phyloP scores from a whole-genome alignment of 1,139 yeast genomes.

The Taphrina wiesneri region DNA sequence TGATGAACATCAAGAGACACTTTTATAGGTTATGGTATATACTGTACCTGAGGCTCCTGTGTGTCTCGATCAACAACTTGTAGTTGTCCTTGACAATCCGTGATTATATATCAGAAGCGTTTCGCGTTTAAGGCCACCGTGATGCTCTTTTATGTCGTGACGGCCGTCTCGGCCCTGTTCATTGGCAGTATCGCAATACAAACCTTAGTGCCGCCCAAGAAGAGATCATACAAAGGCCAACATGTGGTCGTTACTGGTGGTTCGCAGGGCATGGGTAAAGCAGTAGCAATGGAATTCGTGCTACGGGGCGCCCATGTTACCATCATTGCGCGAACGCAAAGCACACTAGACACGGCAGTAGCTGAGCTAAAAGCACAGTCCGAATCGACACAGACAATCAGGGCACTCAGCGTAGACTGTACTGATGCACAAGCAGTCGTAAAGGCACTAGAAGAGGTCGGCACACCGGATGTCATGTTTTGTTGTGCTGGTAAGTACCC shows the following conservation, averaged over 20 bases:
- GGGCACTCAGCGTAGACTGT: slow-evolving; percentile 65
- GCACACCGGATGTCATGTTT: slow-evolving; percentile 67
- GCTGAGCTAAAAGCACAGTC: slow-evolving; percentile 43
- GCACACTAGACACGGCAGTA: slow-evolving; percentile 57
- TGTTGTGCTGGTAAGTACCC: slow-evolving; percentile 68
- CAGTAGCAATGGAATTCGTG: slow-evolving; percentile 65
- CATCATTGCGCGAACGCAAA: slow-evolving; percentile 71
- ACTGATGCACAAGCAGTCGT: slow-evolving; percentile 58
- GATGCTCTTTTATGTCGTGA: slow-evolving; percentile 4
- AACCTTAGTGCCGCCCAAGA: slow-evolving; percentile 15
- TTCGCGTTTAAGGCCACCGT: no score
- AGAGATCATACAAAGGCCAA: slow-evolving; percentile 42
- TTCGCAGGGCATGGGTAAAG: slow-evolving; percentile 90
- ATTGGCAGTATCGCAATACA: neutral
- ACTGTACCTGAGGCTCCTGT: no score
- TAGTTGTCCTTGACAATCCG: no score
- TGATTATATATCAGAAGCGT: no score
- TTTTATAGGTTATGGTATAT: no score
- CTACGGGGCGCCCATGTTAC: slow-evolving; percentile 62
- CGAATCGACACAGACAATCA: slow-evolving; percentile 47
- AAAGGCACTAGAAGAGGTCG: slow-evolving; percentile 48
- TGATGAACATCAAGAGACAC: neutral
- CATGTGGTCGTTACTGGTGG: slow-evolving; percentile 86
- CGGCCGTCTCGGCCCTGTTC: neutral
- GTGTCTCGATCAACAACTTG: no score